A percentile compares a stretch with the other conserved stretches of the same genome.
Conservation (phyloP, 768 basidiomycete species). For the Exsudoporus frostii region DNA sequence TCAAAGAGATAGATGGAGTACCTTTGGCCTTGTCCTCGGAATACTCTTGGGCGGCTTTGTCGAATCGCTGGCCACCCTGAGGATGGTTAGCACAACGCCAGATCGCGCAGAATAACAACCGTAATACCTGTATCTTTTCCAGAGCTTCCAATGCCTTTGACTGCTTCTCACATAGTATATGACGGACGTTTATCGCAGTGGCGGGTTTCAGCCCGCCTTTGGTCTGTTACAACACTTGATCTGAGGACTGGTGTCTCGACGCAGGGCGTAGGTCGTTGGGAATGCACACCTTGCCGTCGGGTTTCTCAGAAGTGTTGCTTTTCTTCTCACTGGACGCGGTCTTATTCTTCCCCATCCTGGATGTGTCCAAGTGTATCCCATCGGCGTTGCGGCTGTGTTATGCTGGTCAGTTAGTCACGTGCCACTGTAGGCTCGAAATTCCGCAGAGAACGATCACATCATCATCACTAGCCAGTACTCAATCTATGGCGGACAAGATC, state of each 20-base stretch:
- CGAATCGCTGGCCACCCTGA: constrained; percentile 77
- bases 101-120: background rate
- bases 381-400: constrained; percentile 5
- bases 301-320: constrained; percentile 15
- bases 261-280: background rate
- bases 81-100: background rate
- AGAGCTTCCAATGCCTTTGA: constrained; percentile 76
- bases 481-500: constrained; percentile 84
- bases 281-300: constrained; percentile 24
- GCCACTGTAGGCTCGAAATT: background rate
- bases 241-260: background rate
- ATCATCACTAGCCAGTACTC: background rate
- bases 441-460: constrained; percentile 3
- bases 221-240: constrained; percentile 30
- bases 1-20: constrained; percentile 20
- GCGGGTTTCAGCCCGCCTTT: constrained; percentile 72
- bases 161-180: constrained; percentile 87
- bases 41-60: constrained; percentile 87
- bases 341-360: constrained; percentile 30
- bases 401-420: constrained; percentile 13
- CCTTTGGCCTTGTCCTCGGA: constrained; percentile 92
- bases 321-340: constrained; percentile 23
- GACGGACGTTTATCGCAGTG: constrained; percentile 80
- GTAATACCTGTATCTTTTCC: constrained; percentile 68
- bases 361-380: background rate